phyloP scores from a whole-genome alignment of 2,329 filamentous ascomycete genomes.

The Cladophialophora yegresii region DNA sequence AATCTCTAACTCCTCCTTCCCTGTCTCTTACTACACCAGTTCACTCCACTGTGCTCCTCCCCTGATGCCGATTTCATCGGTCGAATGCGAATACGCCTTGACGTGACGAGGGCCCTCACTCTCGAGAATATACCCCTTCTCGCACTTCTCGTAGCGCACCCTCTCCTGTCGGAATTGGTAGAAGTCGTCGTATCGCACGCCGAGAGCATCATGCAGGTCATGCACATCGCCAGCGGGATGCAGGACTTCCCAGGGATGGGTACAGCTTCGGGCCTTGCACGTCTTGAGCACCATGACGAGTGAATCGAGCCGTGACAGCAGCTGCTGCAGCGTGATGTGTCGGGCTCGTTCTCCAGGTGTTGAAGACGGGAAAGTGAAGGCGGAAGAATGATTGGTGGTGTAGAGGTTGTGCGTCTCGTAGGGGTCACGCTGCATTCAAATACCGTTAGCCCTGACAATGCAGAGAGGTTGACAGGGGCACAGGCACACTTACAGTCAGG shows the following conservation, averaged over 20 bases:
- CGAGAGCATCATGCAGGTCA: constrained; percentile 41
- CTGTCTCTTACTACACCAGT: constrained; percentile 4
- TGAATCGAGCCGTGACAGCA: constrained; percentile 41
- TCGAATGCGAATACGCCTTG: constrained; percentile 7
- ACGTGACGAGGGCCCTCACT: constrained; percentile 40
- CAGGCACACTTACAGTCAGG: constrained; percentile 33
- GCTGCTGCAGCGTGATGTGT: constrained; percentile 33
- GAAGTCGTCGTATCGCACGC: constrained; percentile 38
- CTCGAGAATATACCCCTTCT: constrained; percentile 42
- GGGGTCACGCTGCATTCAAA: constrained; percentile 39
- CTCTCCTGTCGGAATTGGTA: constrained; percentile 40
- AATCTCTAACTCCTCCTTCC: not conserved
- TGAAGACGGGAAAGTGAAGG: constrained; percentile 3
- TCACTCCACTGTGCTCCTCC: constrained; percentile 21
- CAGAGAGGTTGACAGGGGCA: constrained; percentile 24
- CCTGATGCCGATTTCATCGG: constrained; percentile 3
- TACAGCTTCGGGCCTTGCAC: constrained; percentile 43
- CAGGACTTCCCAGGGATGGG: constrained; percentile 44
- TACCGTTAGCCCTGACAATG: not conserved
- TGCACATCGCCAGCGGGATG: constrained; percentile 41
- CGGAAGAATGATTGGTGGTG: constrained; percentile 14
- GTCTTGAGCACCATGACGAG: constrained; percentile 46
- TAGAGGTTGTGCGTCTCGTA: constrained; percentile 43
- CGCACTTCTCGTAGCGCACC: constrained; percentile 43
- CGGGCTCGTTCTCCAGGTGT: not conserved